Base-by-base conservation (phyloP, 257 asterid genomes). In the Mentha longifolia region DNA sequence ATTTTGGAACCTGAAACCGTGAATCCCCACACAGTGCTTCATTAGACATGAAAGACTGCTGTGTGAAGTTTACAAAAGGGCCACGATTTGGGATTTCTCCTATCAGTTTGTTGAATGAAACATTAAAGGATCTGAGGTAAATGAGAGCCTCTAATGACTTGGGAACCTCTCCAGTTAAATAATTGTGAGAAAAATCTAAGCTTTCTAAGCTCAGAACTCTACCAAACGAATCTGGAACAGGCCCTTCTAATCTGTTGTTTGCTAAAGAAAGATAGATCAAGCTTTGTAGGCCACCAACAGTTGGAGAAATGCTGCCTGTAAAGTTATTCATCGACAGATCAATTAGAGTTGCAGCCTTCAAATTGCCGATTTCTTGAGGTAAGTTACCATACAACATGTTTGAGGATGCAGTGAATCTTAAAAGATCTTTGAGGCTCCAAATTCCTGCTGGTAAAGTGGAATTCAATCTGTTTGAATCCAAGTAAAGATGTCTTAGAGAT, bases 91-190 rank as follows among this genome's bases (percentile, higher is more conserved):
- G 68, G 68, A 71, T 71, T 71, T 71, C 61, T 71, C 76, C 68
- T 0, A 7, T 11, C 11, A 71, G 61, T 12, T 60, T 22, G 49
- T 71, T 71, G 50, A 60, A 60, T 8, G 76, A 60, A 16, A 20
- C 61, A 35, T 71, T 71, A 17, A 71, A 33, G 61, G 33, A 33
- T 46, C 28, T 60, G 61, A 71, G 76, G 37, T 71, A 71, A 46
- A 20, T 3, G 39, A 71, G 68, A 5, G 52, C 68, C 75, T 60
- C 68, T 12, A 71, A 59, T 16, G 75, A 28, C 60, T 5, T 59
- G 15, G 68, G 75, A 45, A 70, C 47, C 75, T 59, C 75, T 4
- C 75, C 75, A 70, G 68, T 70, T 70, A 59, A 37, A 57, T 56
- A 8, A 35, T 70, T 70, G n/a, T 58, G 67, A 43, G 74, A 70